Base-by-base conservation (phyloP, 2,329 filamentous ascomycete genomes). In the Acrocalymma vagum region DNA sequence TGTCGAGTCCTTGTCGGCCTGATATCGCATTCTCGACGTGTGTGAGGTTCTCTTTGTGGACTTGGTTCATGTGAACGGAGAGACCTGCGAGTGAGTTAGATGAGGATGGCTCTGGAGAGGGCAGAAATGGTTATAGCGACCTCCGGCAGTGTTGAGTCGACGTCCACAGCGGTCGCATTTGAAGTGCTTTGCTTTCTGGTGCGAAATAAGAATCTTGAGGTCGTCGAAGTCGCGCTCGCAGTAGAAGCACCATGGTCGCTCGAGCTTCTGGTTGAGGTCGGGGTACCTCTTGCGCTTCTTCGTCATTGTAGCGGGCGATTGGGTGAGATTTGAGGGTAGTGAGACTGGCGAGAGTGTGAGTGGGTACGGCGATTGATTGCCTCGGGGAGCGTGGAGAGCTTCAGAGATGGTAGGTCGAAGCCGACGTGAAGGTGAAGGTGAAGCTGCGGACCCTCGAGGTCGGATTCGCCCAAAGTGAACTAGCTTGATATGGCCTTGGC, bases 171-270 rank as follows among this genome's bases (percentile, higher is more conserved):
- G 79, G 60, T 96, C 90, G 74, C 94, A 99, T 73, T 96, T 96
- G 80, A 96, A 97, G 72, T 99, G 94, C 74, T 97, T 97, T n/a
- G 93, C 92, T 70, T 96, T 97, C 67, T 97, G 94, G 71, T 99
- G 94, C 42, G 89, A 92, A 58, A 96, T 95, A 52, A 99, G 84
- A 58, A 97, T 91, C 78, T 96, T 96, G 30, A 96, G 72, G 70
- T 99, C 94, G 71, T 97, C 92, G 69, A 97, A 99, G 74, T 97
- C 93, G 75, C 93, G 88, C 74, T 99, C 94, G 86, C 94, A 99
- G 78, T 99, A 99, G 75, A 96, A 99, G 77, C 94, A 99, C 92
- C 92, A 97, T 33, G 93, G 88, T 42, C 92, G 87, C 55, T 79
- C 77, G 49, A 99, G 82, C 58, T 96, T 79, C 74, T 97, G 91